A percentile compares a stretch with the other conserved stretches of the same genome.
These are phyloP conservation scores for Cryptosporidium muris DNA, from an alignment of 169 alveolate species.

Conservation along the genomic window DNA sequence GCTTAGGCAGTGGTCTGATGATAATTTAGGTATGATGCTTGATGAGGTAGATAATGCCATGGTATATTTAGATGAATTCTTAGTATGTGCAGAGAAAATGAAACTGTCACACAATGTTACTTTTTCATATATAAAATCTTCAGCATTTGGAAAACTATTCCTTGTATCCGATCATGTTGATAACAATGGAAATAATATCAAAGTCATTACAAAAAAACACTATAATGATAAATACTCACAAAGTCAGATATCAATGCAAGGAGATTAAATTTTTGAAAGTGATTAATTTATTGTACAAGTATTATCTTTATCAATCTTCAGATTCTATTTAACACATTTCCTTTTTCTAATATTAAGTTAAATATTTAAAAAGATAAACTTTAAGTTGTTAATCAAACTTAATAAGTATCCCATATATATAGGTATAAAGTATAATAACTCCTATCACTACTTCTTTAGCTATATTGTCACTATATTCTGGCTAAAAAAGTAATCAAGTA, in stretches of 20 bases:
- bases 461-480: no score
- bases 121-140: constrained; percentile 46
- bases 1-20: constrained; percentile 62
- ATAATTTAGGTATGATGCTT: constrained; percentile 28
- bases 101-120: constrained; percentile 63
- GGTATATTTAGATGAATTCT: constrained; percentile 49
- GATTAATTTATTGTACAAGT: neutral
- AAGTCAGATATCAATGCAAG: constrained; percentile 61
- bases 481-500: no score
- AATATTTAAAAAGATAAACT: no score
- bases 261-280: neutral
- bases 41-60: constrained; percentile 50
- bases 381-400: no score
- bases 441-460: no score
- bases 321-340: neutral
- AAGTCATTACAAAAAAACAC: constrained; percentile 28
- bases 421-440: no score
- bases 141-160: constrained; percentile 32
- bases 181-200: constrained; percentile 39
- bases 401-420: no score
- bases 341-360: no score
- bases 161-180: constrained; percentile 35
- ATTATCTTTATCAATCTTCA: neutral
- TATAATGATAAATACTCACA: constrained; percentile 50
- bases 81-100: constrained; percentile 60